Conservation (phyloP, 768 basidiomycete species). For the Auriscalpium microsporum region DNA sequence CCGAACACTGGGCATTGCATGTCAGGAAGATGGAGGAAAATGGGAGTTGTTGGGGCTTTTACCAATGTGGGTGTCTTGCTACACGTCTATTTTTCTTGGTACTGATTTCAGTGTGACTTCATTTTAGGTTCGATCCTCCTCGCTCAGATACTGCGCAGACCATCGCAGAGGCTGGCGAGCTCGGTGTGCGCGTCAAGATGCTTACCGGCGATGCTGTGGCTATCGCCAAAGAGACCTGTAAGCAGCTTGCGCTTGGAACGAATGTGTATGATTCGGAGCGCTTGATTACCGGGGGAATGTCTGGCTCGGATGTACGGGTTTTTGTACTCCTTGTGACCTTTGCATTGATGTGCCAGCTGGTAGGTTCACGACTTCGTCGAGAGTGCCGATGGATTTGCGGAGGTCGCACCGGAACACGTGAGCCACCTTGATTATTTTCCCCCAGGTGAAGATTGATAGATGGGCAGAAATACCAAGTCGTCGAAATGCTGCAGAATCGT, state of each 20-base stretch:
- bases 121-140: constrained; percentile 37
- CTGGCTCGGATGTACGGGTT: constrained; percentile 28
- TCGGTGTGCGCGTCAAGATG: constrained; percentile 43
- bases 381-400: constrained; percentile 42
- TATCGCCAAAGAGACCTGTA: constrained; percentile 40
- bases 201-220: constrained; percentile 43
- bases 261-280: constrained; percentile 39
- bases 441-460: background rate
- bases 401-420: constrained; percentile 41
- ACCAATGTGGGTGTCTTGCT: constrained; percentile 9
- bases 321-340: background rate
- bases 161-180: constrained; percentile 32
- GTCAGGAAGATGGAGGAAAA: constrained; percentile 32
- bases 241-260: constrained; percentile 35
- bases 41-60: constrained; percentile 38
- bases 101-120: constrained; percentile 13
- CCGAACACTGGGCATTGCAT: constrained; percentile 35
- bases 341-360: background rate
- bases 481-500: constrained; percentile 31
- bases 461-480: constrained; percentile 23
- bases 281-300: constrained; percentile 34
- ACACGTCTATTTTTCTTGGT: background rate
- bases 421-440: constrained; percentile 2
- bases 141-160: constrained; percentile 37
- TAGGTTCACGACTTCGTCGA: constrained; percentile 37